Evolutionary conservation across 2,329 filamentous ascomycete genomes (phyloP), one percentile per base, ranked within the genome.

Genomic region (Alternaria triticimaculans): DNA sequence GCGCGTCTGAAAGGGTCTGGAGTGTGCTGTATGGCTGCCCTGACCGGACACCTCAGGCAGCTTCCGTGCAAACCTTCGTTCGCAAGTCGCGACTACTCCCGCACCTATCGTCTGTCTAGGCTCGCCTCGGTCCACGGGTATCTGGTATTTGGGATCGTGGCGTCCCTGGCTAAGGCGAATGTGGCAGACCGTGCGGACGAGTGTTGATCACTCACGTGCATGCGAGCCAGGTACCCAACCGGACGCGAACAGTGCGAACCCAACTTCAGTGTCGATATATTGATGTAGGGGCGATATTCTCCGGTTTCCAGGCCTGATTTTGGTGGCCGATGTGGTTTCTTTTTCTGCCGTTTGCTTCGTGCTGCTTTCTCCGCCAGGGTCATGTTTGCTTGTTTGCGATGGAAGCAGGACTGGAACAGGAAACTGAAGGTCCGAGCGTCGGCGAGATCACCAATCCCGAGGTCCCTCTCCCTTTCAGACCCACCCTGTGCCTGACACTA

Each of bases 391-490:
- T 28, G 26, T 60, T 46, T 26, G 25, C 23, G 53, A 55, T 37
- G n/a, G 10, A 26, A 26, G 45, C 28, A 15, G 33, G 21, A 45
- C 33, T 53, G 28, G 48, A 12, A 45, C 33, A 37, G 28, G 55
- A 20, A 26, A 50, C 53, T 18, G 25, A 23, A 53, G 59, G 46
- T 55, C 57, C 60, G 56, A 62, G 67, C 62, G 65, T 26, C 53
- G 10, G 63, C 49, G 30, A 64, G 61, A 67, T 67, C 58, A 51
- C 37, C 54, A 41, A 41, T 41, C 33, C 33, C 33, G 33, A 41
- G 33, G 33, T 48, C 28, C 26, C 58, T 61, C 55, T 56, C 58
- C 61, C 55, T 57, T 63, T 61, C 26, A 55, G 48, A 62, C 58
- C 55, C 60, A 55, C 58, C 43, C 14, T 58, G 33, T 60, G 23